These are phyloP conservation scores for Furcasterigmium sp. DNA, from an alignment of 2,329 filamentous ascomycete genomes.

Conservation along the genomic window DNA sequence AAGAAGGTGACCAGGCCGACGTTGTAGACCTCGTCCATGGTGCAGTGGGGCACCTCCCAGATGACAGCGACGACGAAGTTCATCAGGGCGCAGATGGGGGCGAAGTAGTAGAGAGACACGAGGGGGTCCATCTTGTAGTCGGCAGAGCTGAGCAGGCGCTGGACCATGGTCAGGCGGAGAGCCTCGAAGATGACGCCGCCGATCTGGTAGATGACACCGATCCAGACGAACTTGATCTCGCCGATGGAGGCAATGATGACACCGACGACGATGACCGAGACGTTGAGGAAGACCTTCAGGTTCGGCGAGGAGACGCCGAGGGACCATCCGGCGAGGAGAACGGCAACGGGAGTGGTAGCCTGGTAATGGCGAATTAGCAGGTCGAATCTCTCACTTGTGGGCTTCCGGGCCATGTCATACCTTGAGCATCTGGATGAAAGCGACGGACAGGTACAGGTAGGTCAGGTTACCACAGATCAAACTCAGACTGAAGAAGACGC, in stretches of 20 bases:
- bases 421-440: conserved; percentile 99
- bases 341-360: conserved; percentile 92
- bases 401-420: conserved; percentile 31
- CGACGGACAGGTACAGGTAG: conserved; percentile 90
- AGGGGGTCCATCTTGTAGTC: conserved; percentile 92
- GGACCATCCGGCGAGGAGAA: conserved; percentile 83
- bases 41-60: conserved; percentile 67
- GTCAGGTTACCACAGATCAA: conserved; percentile 95
- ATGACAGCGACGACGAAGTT: conserved; percentile 69
- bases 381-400: background rate
- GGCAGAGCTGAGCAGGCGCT: conserved; percentile 72
- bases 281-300: conserved; percentile 83
- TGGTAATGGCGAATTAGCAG: conserved; percentile 26
- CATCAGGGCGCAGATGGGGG: conserved; percentile 77
- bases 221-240: conserved; percentile 87
- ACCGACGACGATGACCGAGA: conserved; percentile 90
- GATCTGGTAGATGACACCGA: conserved; percentile 74
- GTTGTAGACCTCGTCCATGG: conserved; percentile 64
- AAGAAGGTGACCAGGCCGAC: conserved; percentile 70
- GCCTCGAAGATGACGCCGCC: conserved; percentile 78
- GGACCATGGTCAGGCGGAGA: conserved; percentile 77
- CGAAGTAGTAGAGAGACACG: conserved; percentile 87
- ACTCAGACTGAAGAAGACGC: conserved; percentile 91
- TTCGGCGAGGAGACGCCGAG: conserved; percentile 82
- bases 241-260: conserved; percentile 92